Evolutionary conservation across 768 basidiomycete species (phyloP), one percentile per base, ranked within the genome.

Genomic region (Trametopsis cervina): DNA sequence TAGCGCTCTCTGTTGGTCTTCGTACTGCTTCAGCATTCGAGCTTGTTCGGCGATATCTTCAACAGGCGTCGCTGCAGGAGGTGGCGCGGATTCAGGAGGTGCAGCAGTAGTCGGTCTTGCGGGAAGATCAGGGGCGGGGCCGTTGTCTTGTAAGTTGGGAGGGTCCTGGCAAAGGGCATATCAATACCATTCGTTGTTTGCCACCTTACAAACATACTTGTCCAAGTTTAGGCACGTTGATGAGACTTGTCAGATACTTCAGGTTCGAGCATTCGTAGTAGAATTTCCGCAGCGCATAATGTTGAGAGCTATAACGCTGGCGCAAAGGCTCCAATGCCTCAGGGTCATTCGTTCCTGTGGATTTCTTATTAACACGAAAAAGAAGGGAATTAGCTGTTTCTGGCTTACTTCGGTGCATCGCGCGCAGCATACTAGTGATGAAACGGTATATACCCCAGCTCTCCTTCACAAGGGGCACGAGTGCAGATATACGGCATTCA

Each of bases 221-320:
- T 39, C 92, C 95, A 27, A 99, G 76, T 66, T 98, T 99, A 10
- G 96, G 96, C 2, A 99, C 94, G 64, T 98, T 99, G 61, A 98
- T 96, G 25, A 99, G 76, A 39, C 94, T 90, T 9, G 96, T 99
- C 44, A 99, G 69, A 66, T 96, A 99, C 65, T 96, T 97, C 56
- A 99, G 78, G 68, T 98, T 98, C 9, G 93, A 96, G 63, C 96
- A 99, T 63, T 99, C 96, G 63, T 98, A 98, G 72, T 98, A 98
- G 70, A 96, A 99, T 64, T 95, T 92, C 53, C 96, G 85, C 9
- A 99, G 76, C 54, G 81, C 85, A 60, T 93, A 83, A 60, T 99
- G 96, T 60, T 98, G 96, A 20, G 89, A 77, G 50, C 79, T 83
- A 68, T 85, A 99, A 25, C 96, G 82, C 61, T 88, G 78, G 39